phyloP scores from a whole-genome alignment of 108 stramenopile species.

The Cyclotella kingstonii region DNA sequence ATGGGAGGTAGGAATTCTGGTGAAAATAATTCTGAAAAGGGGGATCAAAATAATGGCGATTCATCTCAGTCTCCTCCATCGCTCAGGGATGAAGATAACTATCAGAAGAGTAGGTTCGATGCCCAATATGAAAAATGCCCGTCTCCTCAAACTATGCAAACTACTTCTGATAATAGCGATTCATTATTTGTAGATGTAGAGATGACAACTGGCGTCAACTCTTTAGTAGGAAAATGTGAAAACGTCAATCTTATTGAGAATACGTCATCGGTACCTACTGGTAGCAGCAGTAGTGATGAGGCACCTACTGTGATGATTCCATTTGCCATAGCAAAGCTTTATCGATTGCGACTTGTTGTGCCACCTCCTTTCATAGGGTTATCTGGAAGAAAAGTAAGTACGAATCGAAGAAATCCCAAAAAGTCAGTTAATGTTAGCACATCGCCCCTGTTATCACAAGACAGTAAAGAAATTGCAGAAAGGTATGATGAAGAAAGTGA shows the following conservation, averaged over 20 bases:
- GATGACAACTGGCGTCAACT: conserved; percentile 14
- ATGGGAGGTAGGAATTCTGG: conserved; percentile 20
- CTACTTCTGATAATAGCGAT: not conserved
- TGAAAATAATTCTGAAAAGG: conserved; percentile 7
- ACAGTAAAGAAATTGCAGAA: not conserved
- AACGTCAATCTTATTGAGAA: too few species aligned
- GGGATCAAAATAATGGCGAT: conserved; percentile 8
- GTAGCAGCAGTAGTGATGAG: too few species aligned
- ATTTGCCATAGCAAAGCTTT: conserved; percentile 38
- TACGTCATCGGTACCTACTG: too few species aligned
- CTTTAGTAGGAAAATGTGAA: too few species aligned
- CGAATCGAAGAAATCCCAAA: not conserved
- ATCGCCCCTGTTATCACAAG: conserved; percentile 24
- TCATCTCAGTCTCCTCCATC: conserved; percentile 15
- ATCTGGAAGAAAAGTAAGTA: conserved; percentile 3
- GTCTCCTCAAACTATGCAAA: too few species aligned
- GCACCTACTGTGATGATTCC: conserved; percentile 29
- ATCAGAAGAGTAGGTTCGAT: too few species aligned
- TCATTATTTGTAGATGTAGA: conserved; percentile 22
- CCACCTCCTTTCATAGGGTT: conserved; percentile 11
- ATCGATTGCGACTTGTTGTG: conserved; percentile 26
- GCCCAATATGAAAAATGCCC: too few species aligned
- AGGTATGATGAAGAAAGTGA: conserved; percentile 9
- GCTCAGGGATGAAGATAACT: conserved; percentile 26
- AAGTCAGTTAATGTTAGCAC: conserved; percentile 30